phyloP scores from a whole-genome alignment of 352 stramenopile species.

The Phytophthora brassicae region DNA sequence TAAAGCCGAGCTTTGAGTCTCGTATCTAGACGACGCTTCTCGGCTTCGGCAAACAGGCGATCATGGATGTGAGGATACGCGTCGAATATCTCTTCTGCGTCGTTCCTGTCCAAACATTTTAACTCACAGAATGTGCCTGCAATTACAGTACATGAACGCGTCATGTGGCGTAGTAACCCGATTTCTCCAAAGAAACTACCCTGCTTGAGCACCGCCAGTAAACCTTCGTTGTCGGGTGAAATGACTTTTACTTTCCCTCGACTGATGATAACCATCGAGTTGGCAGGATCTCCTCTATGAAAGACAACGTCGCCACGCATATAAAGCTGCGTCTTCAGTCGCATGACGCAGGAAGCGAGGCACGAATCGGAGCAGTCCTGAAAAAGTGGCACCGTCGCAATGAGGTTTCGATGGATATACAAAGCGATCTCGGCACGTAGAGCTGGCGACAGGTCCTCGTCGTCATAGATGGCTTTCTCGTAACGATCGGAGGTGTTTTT shows the following conservation, averaged over 20 bases:
- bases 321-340: conserved; percentile 58
- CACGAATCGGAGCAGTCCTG: conserved; percentile 60
- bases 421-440: conserved; percentile 61
- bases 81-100: conserved; percentile 62
- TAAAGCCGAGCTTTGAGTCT: conserved; percentile 44
- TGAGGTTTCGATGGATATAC: conserved; percentile 57
- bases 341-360: conserved; percentile 56
- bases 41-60: conserved; percentile 53
- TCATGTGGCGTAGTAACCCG: conserved; percentile 56
- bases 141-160: conserved; percentile 55
- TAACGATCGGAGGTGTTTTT: conserved; percentile 71
- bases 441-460: conserved; percentile 58
- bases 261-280: conserved; percentile 69
- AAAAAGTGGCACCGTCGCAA: conserved; percentile 60
- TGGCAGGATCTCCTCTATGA: conserved; percentile 56
- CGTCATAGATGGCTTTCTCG: conserved; percentile 70
- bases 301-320: conserved; percentile 65
- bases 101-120: conserved; percentile 47
- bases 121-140: conserved; percentile 65
- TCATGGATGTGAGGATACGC: conserved; percentile 63
- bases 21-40: conserved; percentile 56
- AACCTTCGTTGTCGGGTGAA: conserved; percentile 46
- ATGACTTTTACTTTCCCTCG: conserved; percentile 67
- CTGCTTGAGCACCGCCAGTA: conserved; percentile 59
- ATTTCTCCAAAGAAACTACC: conserved; percentile 71